Conservation (phyloP, 2,329 filamentous ascomycete species). For the Pseudopyricularia javanii region DNA sequence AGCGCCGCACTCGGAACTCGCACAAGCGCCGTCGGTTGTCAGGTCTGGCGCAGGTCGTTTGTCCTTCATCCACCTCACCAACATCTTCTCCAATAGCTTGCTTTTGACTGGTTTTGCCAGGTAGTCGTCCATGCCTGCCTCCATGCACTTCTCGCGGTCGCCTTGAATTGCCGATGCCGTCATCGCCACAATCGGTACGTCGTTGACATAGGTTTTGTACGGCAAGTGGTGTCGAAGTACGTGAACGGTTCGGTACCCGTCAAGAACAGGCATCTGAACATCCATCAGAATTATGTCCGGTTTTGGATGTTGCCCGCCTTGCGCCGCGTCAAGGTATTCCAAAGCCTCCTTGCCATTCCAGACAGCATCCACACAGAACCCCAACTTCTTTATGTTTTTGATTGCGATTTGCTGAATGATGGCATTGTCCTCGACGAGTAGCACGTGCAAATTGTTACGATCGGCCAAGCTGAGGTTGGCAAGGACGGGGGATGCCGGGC, state of each 20-base stretch:
- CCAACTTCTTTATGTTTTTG: constrained; percentile 61
- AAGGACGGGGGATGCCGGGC: constrained; percentile 15
- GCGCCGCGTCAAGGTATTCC: constrained; percentile 52
- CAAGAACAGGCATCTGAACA: constrained; percentile 64
- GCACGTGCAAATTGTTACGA: constrained; percentile 51
- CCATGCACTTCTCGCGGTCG: constrained; percentile 37
- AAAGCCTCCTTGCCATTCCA: constrained; percentile 73
- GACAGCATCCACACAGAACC: constrained; percentile 57
- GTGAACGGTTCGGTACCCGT: constrained; percentile 68
- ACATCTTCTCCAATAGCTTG: constrained; percentile 27
- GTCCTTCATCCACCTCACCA: constrained; percentile 16
- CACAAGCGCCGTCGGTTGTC: not conserved
- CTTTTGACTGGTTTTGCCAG: constrained; percentile 41
- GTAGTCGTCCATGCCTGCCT: constrained; percentile 42
- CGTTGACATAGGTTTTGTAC: constrained; percentile 44
- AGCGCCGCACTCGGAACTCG: not conserved
- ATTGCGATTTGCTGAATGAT: constrained; percentile 35
- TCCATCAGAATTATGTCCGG: constrained; percentile 73
- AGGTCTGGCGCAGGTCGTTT: constrained; percentile 6
- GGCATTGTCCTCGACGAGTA: constrained; percentile 70
- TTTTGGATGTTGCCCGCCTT: constrained; percentile 34
- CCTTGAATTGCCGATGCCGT: constrained; percentile 43
- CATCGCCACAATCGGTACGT: constrained; percentile 43
- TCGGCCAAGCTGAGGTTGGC: constrained; percentile 42
- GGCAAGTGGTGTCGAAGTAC: constrained; percentile 56